Evolutionary conservation across 495 filamentous ascomycete species (phyloP).

Genomic region (Hyaloscypha bicolor): DNA sequence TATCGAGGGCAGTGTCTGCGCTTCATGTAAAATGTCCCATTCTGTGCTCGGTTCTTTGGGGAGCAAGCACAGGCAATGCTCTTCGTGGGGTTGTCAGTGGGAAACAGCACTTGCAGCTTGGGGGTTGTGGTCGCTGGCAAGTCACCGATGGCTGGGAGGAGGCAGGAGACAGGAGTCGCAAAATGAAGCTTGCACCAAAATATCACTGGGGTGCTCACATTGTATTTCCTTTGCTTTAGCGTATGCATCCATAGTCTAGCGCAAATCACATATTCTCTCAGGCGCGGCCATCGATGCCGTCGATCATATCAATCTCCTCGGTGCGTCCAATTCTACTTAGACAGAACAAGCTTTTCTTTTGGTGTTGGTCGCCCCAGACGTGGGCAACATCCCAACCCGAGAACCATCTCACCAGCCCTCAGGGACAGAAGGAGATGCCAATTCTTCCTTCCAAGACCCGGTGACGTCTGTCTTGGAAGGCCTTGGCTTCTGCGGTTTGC

Average conservation of each 20-base stretch:
- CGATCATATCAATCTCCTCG: not conserved
- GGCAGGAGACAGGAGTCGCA: constrained; percentile 19
- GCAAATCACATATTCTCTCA: constrained; percentile 28
- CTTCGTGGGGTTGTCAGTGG: constrained; percentile 18
- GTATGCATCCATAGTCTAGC: constrained; percentile 33
- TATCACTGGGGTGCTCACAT: constrained; percentile 26
- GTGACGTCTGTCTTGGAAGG: not conserved
- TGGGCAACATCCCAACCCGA: not conserved
- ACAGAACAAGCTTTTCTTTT: not conserved
- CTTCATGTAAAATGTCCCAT: not conserved
- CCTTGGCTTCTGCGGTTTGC: not conserved
- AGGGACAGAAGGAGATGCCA: not conserved
- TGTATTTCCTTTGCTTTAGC: constrained; percentile 38
- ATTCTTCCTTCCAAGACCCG: not conserved
- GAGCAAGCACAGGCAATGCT: not conserved
- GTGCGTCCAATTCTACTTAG: not conserved
- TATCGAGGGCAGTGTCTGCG: not conserved
- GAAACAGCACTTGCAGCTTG: constrained; percentile 7
- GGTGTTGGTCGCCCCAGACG: not conserved
- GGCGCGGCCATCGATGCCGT: constrained; percentile 16
- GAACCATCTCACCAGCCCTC: not conserved
- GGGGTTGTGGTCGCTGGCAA: not conserved
- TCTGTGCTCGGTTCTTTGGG: not conserved
- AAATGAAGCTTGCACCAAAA: constrained; percentile 21
- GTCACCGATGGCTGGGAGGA: constrained; percentile 8